Percentiles rank a stretch among this genome's conserved stretches.
These are phyloP conservation scores for Vachellia collinsii DNA, from an alignment of 306 rosid species.

Conservation along the genomic window DNA sequence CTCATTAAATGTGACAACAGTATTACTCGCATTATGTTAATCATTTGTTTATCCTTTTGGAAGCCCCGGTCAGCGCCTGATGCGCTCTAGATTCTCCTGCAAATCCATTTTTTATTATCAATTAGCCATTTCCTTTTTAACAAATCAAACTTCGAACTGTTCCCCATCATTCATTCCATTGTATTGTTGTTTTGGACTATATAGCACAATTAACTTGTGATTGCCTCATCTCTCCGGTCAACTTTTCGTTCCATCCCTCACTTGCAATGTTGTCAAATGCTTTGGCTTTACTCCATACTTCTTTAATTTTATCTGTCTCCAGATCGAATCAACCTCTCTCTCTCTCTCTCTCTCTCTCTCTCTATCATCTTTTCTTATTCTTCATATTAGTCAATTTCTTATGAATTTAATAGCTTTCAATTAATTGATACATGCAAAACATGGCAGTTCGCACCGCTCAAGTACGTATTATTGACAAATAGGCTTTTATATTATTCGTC, in stretches of 20 bases:
- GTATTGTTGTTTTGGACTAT: conserved; percentile 23
- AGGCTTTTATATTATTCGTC: neutral
- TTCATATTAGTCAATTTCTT: neutral
- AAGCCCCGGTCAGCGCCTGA: conserved; percentile 86
- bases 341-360: neutral
- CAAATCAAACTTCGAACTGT: neutral
- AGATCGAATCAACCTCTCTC: conserved; percentile 19
- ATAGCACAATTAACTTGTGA: conserved; percentile 28
- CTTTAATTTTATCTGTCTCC: conserved; percentile 57
- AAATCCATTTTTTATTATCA: conserved; percentile 30
- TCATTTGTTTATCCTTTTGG: conserved; percentile 49
- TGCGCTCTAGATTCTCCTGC: conserved; percentile 87
- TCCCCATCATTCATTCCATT: neutral
- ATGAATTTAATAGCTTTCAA: neutral
- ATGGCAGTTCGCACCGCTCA: neutral
- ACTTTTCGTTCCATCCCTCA: conserved; percentile 55
- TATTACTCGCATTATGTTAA: conserved; percentile 34
- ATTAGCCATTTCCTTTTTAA: neutral
- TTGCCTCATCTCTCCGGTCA: conserved; percentile 54
- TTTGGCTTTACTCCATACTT: conserved; percentile 56
- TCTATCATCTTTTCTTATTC: neutral
- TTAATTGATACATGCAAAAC: neutral
- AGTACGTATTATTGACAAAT: neutral
- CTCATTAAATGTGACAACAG: conserved; percentile 46
- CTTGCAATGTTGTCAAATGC: conserved; percentile 58